Base-by-base conservation (phyloP, 805 yeast species). In the Candida arabinofermentans region DNA sequence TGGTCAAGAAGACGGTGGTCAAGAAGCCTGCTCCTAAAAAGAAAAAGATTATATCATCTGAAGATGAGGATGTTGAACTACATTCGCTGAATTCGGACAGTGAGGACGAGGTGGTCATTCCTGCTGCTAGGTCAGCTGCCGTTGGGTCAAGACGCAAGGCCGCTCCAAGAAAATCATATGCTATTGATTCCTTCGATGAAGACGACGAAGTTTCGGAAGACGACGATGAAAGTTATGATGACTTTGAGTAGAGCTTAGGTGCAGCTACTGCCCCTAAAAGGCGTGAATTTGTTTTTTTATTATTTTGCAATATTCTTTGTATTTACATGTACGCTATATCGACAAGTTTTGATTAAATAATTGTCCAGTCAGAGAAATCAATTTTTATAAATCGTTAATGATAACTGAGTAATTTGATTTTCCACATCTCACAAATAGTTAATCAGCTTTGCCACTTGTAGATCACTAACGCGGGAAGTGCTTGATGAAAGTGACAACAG, bases 221-320 rank as follows among this genome's bases (percentile, higher is more conserved):
- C 6, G 48, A 44, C 13, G 53, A 55, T 35, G 56, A 54, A 8
- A 47, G 48, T 21, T 44, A 52, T 34, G 48, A 52, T 17, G 54
- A 48, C 24, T 55, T 39, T 19, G 52, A 47, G 17, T 52, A 37
- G 27, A 26, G 18, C 14, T 24, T 21, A 7, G n/a, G n/a, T n/a
- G n/a, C n/a, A n/a, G n/a, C n/a, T n/a, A n/a, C n/a, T n/a, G n/a
- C n/a, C n/a, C n/a, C n/a, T n/a, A n/a, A n/a, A n/a, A n/a, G n/a
- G n/a, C n/a, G n/a, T 23, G 19, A 17, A 19, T 18, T 19, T 24
- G 10, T 14, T n/a, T 14, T 14, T 12, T 10, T 31, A 31, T 18
- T 12, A n/a, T 22, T 33, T 3, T 21, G 18, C n/a, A n/a, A n/a
- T n/a, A n/a, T n/a, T n/a, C n/a, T n/a, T n/a, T n/a, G n/a, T n/a